These are phyloP conservation scores for Ganoderma resinaceum DNA, from an alignment of 1,284 basidiomycete species.

Conservation along the genomic window DNA sequence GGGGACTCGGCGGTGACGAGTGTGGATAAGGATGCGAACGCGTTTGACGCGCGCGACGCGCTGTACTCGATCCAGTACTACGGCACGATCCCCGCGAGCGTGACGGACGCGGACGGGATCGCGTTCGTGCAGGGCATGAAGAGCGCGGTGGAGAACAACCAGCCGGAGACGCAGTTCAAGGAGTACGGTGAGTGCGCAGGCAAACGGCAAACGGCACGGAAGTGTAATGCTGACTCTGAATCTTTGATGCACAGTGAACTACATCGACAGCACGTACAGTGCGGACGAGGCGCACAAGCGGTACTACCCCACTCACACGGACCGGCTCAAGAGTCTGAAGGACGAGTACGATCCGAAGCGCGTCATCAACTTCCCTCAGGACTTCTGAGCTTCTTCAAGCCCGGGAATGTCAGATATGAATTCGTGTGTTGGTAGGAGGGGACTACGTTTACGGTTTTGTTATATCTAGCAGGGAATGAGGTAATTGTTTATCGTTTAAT, in stretches of 20 bases:
- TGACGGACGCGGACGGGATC: slow-evolving; percentile 16
- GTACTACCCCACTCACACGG: slow-evolving; percentile 21
- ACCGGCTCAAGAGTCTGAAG: slow-evolving; percentile 12
- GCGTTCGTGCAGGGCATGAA: slow-evolving; percentile 22
- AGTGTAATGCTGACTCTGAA: not conserved
- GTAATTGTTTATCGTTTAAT: not conserved
- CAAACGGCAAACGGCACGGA: no score
- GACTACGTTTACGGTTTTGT: not conserved
- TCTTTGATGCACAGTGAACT: slow-evolving; percentile 2
- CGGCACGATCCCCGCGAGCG: slow-evolving; percentile 17
- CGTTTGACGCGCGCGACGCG: slow-evolving; percentile 19
- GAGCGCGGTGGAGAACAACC: slow-evolving; percentile 12
- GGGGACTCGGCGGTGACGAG: slow-evolving; percentile 13
- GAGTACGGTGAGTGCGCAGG: slow-evolving; percentile 18
- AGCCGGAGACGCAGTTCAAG: slow-evolving; percentile 13
- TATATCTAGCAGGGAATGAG: not conserved
- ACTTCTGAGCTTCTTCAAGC: slow-evolving; percentile 6
- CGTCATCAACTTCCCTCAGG: slow-evolving; percentile 19
- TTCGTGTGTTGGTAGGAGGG: not conserved
- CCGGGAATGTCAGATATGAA: no score
- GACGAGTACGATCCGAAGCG: slow-evolving; percentile 21
- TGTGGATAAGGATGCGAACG: slow-evolving; percentile 5
- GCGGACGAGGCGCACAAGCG: slow-evolving; percentile 16
- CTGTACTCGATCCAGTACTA: slow-evolving; percentile 24
- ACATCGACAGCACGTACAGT: slow-evolving; percentile 23